Conservation (phyloP, 2,329 filamentous ascomycete species). For the Colletotrichum costaricense region DNA sequence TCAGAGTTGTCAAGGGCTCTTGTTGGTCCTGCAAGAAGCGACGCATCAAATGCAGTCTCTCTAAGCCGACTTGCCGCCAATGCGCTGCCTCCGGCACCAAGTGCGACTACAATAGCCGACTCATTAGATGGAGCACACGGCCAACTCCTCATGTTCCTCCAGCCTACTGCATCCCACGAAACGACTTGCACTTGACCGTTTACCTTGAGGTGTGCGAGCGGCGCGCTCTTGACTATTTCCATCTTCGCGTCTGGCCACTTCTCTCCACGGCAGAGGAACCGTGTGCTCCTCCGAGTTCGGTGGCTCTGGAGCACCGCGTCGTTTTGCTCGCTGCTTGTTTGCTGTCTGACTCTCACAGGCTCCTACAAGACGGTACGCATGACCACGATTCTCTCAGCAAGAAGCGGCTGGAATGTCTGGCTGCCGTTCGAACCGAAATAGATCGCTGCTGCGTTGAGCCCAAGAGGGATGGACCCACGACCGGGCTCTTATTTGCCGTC, state of each 20-base stretch:
- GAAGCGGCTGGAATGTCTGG: slow-evolving; percentile 16
- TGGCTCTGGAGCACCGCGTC: slow-evolving; percentile 46
- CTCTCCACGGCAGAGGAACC: slow-evolving; percentile 43
- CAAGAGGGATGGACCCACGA: slow-evolving; percentile 34
- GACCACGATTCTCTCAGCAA: slow-evolving; percentile 39
- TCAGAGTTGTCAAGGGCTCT: slow-evolving; percentile 50
- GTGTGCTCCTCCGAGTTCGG: slow-evolving; percentile 43
- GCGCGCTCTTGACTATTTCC: slow-evolving; percentile 46
- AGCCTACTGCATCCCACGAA: background rate
- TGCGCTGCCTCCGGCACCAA: slow-evolving; percentile 38
- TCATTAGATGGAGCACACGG: background rate
- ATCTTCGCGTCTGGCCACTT: slow-evolving; percentile 47
- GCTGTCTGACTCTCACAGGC: slow-evolving; percentile 45
- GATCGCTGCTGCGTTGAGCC: background rate
- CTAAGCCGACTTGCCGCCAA: slow-evolving; percentile 49
- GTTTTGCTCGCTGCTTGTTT: slow-evolving; percentile 46
- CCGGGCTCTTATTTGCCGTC: slow-evolving; percentile 49
- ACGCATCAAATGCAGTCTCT: slow-evolving; percentile 55
- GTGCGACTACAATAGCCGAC: background rate
- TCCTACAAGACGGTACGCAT: slow-evolving; percentile 44
- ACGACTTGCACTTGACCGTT: background rate
- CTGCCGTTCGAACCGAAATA: background rate
- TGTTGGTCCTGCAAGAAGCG: slow-evolving; percentile 58
- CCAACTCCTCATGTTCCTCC: background rate
- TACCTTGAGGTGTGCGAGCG: slow-evolving; percentile 38